phyloP scores from a whole-genome alignment of 1,139 yeast species.

The Hyphopichia buzzinii region DNA sequence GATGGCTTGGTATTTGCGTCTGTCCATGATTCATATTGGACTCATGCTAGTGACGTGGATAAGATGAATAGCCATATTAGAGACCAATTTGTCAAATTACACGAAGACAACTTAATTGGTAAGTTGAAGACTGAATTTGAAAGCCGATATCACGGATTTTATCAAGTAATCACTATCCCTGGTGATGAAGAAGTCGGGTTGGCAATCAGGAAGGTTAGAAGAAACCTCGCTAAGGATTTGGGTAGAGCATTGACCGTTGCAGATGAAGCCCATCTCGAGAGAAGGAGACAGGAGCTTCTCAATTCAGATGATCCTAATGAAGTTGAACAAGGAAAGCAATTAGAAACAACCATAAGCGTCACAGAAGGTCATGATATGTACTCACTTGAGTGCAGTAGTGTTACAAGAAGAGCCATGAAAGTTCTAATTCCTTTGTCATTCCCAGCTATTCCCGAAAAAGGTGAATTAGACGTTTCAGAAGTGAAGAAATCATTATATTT shows the following conservation, averaged over 20 bases:
- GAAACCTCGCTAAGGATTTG: constrained; percentile 45
- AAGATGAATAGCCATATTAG: constrained; percentile 71
- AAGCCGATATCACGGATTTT: constrained; percentile 69
- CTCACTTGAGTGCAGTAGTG: constrained; percentile 21
- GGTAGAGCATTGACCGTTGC: constrained; percentile 61
- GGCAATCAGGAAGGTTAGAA: constrained; percentile 50
- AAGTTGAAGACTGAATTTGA: constrained; percentile 77
- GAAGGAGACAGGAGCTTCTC: constrained; percentile 56
- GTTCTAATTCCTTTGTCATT: constrained; percentile 61
- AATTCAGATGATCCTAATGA: constrained; percentile 51
- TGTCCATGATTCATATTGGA: constrained; percentile 98
- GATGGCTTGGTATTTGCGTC: constrained; percentile 79
- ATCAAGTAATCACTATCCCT: constrained; percentile 59
- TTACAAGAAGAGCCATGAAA: constrained; percentile 27
- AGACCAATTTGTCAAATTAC: constrained; percentile 76
- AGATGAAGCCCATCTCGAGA: constrained; percentile 75
- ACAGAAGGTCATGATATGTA: constrained; percentile 42
- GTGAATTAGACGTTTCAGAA: constrained; percentile 75
- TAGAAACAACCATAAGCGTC: constrained; percentile 76
- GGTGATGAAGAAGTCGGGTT: constrained; percentile 52
- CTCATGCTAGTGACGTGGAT: constrained; percentile 86
- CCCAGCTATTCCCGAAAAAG: constrained; percentile 77
- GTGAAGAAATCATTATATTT: constrained; percentile 78
- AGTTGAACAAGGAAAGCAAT: constrained; percentile 49
- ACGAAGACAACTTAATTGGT: constrained; percentile 67